Base-by-base conservation (phyloP, 208 protist species). In the Balamuthia mandrillaris region DNA sequence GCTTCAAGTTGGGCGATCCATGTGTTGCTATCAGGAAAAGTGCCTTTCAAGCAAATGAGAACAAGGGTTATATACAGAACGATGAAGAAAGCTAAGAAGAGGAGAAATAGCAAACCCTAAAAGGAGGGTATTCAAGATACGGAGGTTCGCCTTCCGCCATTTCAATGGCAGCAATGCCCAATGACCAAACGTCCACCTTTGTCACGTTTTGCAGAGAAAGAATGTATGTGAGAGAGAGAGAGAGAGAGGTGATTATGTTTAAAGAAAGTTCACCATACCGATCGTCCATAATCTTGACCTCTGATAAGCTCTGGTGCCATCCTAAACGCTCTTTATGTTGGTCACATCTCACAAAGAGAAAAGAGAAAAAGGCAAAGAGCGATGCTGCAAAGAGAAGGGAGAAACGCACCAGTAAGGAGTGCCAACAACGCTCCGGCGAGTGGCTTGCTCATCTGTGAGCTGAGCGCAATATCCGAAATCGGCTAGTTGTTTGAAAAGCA, bases 101-200 rank as follows among this genome's bases (percentile, higher is more conserved):
- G 10, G 33, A 39, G 44, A 16, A 9, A 24, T 12, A 6, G 45
- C 42, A 21, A 10, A 82, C 75, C 75, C 75, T n/a, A 1, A 82
- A 29, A 16, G 75, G 75, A 21, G 75, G 75, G 35, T 65, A 82
- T 24, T 90, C 37, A 21, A 90, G 45, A 47, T 89, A 86, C 4
- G 86, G 86, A 35, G 86, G 86, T 54, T 89, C 65, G n/a, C 84
- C 56, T 31, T 89, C 86, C 27, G 84, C 86, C 45, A 88, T 85
- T 37, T 89, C 86, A 21, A 89, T 87, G 10, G 78, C 72, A 2
- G 70, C 66, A 66, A 89, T 89, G 6, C 86, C 86, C n/a, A 89
- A 18, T n/a, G 27, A 51, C 86, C 86, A 88, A 27, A 88, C 10
- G 42, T 90, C 86, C 31, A 65, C 39, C 44, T 89, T 35, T 49